Evolutionary conservation across 2,329 filamentous ascomycete species (phyloP).

Genomic region (Fusarium domesticum): DNA sequence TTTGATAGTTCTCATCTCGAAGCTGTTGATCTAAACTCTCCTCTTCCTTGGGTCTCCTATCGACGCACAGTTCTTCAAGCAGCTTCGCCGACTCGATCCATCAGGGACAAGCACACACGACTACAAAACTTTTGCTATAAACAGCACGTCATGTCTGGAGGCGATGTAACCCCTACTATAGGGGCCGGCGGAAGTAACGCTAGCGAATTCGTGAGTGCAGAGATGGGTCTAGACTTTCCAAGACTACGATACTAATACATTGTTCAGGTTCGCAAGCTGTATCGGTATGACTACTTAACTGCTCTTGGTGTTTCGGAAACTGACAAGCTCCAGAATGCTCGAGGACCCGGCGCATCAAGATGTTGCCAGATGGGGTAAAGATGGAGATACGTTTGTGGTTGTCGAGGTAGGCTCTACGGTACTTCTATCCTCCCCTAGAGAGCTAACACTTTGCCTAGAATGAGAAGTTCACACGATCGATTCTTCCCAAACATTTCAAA

Average conservation of each 20-base stretch:
- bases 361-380: slow-evolving; percentile 93
- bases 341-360: slow-evolving; percentile 90
- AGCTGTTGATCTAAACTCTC: too few species aligned
- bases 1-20: too few species aligned
- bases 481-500: slow-evolving; percentile 97
- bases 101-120: slow-evolving; percentile 3
- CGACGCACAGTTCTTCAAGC: too few species aligned
- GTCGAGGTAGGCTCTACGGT: slow-evolving; percentile 68
- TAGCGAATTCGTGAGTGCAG: slow-evolving; percentile 82
- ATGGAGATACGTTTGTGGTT: slow-evolving; percentile 94
- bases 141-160: slow-evolving; percentile 32
- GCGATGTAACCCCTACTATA: slow-evolving; percentile 35
- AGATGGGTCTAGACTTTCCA: neutral
- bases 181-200: slow-evolving; percentile 67
- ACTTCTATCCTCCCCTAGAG: too few species aligned
- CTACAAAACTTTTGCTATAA: slow-evolving; percentile 1
- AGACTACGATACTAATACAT: slow-evolving; percentile 24
- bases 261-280: slow-evolving; percentile 87
- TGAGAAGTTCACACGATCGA: slow-evolving; percentile 96
- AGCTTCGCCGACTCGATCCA: slow-evolving; percentile 6
- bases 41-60: too few species aligned
- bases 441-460: slow-evolving; percentile 58
- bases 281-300: slow-evolving; percentile 66
- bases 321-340: slow-evolving; percentile 60
- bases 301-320: neutral